These are phyloP conservation scores for Aspergillus baeticus DNA, from an alignment of 495 filamentous ascomycete species.

Conservation along the genomic window DNA sequence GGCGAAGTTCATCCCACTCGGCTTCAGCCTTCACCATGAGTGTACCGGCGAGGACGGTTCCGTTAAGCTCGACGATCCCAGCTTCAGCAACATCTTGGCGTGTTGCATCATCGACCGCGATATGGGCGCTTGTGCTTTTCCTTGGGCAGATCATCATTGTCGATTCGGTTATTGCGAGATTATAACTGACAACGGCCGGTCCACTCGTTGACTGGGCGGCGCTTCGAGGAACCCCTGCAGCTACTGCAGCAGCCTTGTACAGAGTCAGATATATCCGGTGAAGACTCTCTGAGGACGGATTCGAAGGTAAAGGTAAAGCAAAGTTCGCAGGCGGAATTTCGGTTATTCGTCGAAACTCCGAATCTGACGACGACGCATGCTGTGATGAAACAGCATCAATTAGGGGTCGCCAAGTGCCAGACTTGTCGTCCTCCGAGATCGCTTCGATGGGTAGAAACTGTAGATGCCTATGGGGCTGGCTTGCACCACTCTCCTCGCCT, in stretches of 20 bases:
- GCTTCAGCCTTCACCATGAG: conserved; percentile 72
- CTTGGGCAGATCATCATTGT: conserved; percentile 71
- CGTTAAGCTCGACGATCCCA: conserved; percentile 68
- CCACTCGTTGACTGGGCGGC: conserved; percentile 24
- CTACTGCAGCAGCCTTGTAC: conserved; percentile 51
- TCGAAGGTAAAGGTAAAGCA: conserved; percentile 38
- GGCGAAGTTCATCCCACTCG: conserved; percentile 66
- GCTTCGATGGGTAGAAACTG: conserved; percentile 71
- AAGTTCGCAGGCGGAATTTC: conserved; percentile 54
- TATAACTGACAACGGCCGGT: conserved; percentile 68
- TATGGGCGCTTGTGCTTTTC: conserved; percentile 36
- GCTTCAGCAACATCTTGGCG: conserved; percentile 39
- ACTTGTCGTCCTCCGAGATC: conserved; percentile 55
- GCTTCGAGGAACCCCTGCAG: conserved; percentile 21
- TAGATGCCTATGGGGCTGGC: conserved; percentile 76
- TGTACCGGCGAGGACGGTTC: conserved; percentile 77
- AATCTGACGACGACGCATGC: conserved; percentile 12
- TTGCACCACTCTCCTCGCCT: conserved; percentile 72
- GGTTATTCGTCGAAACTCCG: conserved; percentile 26
- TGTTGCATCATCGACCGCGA: conserved; percentile 28
- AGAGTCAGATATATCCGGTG: conserved; percentile 49
- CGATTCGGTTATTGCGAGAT: conserved; percentile 69
- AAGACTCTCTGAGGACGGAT: conserved; percentile 40
- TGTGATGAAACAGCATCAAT: conserved; percentile 44
- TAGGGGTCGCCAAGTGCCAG: conserved; percentile 50